These are phyloP conservation scores for Venturia asperata DNA, from an alignment of 2,329 filamentous ascomycete genomes.

Conservation along the genomic window DNA sequence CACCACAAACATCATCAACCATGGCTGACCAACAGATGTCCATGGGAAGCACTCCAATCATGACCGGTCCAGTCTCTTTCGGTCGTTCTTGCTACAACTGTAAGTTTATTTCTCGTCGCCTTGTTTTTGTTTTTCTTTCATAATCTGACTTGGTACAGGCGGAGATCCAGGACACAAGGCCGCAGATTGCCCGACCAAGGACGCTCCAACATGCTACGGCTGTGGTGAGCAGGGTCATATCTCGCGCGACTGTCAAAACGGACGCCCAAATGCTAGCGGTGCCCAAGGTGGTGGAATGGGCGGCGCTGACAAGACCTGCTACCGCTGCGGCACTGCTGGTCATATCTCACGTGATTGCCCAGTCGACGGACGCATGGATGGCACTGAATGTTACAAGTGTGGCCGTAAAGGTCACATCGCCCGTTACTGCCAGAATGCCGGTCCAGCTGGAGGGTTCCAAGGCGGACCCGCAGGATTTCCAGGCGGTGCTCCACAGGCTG, in stretches of 20 bases:
- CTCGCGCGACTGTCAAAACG: constrained; percentile 77
- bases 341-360: constrained; percentile 88
- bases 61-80: not conserved
- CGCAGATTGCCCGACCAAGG: constrained; percentile 46
- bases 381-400: constrained; percentile 90
- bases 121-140: not conserved
- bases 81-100: constrained; percentile 16
- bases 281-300: constrained; percentile 59
- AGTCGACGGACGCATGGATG: constrained; percentile 39
- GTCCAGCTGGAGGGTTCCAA: constrained; percentile 39
- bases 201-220: constrained; percentile 42
- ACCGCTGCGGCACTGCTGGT: constrained; percentile 54
- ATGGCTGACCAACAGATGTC: not conserved
- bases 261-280: constrained; percentile 37
- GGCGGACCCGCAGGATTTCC: constrained; percentile 23
- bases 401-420: constrained; percentile 95
- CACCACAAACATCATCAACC: not conserved
- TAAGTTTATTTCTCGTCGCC: constrained; percentile 4
- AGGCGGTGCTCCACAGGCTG: constrained; percentile 40
- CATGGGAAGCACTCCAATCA: not conserved
- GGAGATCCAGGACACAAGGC: constrained; percentile 44
- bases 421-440: constrained; percentile 69
- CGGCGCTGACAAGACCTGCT: constrained; percentile 48
- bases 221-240: constrained; percentile 44
- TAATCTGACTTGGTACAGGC: constrained; percentile 29